Evolutionary conservation across 2,329 filamentous ascomycete species (phyloP), one percentile per base, ranked within the genome.

Genomic region (Coniosporium tulheliwenetii): DNA sequence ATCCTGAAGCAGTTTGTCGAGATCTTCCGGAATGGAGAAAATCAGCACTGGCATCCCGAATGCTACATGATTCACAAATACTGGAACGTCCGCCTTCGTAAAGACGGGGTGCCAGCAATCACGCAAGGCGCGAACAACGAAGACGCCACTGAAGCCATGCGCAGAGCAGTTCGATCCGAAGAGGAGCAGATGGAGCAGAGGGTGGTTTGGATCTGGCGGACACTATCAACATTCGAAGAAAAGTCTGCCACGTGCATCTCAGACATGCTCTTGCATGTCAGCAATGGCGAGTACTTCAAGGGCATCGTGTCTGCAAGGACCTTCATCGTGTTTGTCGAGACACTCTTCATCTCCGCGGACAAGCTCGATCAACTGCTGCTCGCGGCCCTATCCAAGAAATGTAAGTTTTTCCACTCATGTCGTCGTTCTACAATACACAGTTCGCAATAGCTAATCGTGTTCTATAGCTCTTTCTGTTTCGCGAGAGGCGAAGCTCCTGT

Each of bases 51-150:
- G 91, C 91, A 98, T 57, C 91, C 91, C 2, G 91, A 98, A 62
- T 98, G 91, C 62, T 98, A 98, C 63, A 98, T 98, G 91, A 98
- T 98, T 47, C 91, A 98, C 66, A 98, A 98, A 56, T 98, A 96
- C 62, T 98, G 91, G 91, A 98, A 96, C 57, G 91, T 98, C 44
- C 79, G 91, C 39, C 69, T 98, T 32, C 63, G 66, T 45, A 59
- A 62, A 5, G 60, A 61, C 10, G 60, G 60, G 8, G 56, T 62
- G 34, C 58, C 61, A 16, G 51, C 58, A 35, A 48, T 57, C 5
- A 58, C 63, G 36, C 50, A 55, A 34, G 49, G 56, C 30, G 37
- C 49, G 16, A 48, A 50, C 15, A 69, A 73, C 39, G 62, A 64
- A 34, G 69, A 78, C 48, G 77, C 77, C 10, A 76, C 72, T 32